Evolutionary conservation across 257 asterid species (phyloP), one percentile per base, ranked within the genome.

Genomic region (Penstemon davidsonii): DNA sequence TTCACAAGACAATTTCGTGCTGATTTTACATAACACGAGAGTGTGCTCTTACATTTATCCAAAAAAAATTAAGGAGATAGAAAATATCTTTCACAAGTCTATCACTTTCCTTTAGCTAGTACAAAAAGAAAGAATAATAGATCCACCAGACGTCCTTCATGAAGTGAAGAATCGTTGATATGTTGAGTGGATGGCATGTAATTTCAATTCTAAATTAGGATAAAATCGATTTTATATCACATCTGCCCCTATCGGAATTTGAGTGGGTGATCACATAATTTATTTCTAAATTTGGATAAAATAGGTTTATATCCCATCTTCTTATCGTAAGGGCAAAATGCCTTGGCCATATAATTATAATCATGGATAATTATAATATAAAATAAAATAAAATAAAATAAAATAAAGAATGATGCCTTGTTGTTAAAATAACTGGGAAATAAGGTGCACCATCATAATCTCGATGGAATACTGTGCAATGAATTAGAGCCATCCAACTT

Each of bases 211-310:
- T 60, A 43, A 36, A 55, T 53, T 25, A 25, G 69, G 67, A 74
- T 74, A 74, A 39, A 46, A 67, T 50, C 68, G 66, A 40, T 65
- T 59, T 2, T 73, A 37, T 73, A 66, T 73, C 69, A 73, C 44
- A 37, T 56, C 61, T n/a, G 51, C 70, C 33, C 70, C 33, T 25
- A 25, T 25, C 33, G 33, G 2, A 25, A 25, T 25, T 25, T 25
- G 33, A 25, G 33, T 25, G 33, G 33, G 33, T 25, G 33, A 25
- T 25, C 33, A 25, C 1, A 25, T 25, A 25, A 25, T 25, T 25
- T 25, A 1, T 1, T 25, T 25, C 33, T 25, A 25, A 25, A 25
- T 25, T 25, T 25, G 33, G 33, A 25, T 25, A 25, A 15, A 25
- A 25, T 25, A 1, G 33, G 33, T 25, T 25, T 25, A 25, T 25